These are phyloP conservation scores for Batrachochytrium dendrobatidis DNA, from an alignment of 371 early-diverging fungal species.

Conservation along the genomic window DNA sequence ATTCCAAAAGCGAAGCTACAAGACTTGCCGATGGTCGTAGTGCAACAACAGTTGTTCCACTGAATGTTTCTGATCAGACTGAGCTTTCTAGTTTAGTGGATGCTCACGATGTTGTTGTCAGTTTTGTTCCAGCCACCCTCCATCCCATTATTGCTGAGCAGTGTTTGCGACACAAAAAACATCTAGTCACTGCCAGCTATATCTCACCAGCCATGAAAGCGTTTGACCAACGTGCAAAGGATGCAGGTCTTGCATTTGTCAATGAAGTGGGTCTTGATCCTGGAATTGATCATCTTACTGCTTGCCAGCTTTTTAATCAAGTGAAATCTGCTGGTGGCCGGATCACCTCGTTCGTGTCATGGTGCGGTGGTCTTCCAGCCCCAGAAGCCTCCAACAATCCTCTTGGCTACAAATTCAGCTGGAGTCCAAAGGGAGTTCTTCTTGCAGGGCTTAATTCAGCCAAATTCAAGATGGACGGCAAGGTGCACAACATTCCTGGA, in stretches of 20 bases:
- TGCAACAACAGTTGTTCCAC: constrained; percentile 46
- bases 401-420: constrained; percentile 97
- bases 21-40: constrained; percentile 24
- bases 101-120: constrained; percentile 33
- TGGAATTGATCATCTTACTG: constrained; percentile 89
- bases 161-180: constrained; percentile 69
- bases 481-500: constrained; percentile 33
- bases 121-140: constrained; percentile 59
- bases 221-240: constrained; percentile 70
- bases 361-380: constrained; percentile 98
- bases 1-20: constrained; percentile 65
- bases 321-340: constrained; percentile 43
- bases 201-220: constrained; percentile 82
- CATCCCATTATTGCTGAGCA: constrained; percentile 81
- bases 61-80: constrained; percentile 61
- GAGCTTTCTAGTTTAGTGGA: constrained; percentile 21
- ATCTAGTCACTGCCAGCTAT: constrained; percentile 87
- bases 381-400: constrained; percentile 96
- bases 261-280: constrained; percentile 94
- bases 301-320: constrained; percentile 77
- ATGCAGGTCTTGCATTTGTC: constrained; percentile 73
- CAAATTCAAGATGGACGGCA: constrained; percentile 74
- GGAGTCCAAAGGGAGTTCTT: constrained; percentile 90
- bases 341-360: constrained; percentile 77
- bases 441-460: constrained; percentile 91